A percentile compares a stretch with the other conserved stretches of the same genome.
phyloP scores from a whole-genome alignment of 768 basidiomycete genomes.

The Lentinula boryana region DNA sequence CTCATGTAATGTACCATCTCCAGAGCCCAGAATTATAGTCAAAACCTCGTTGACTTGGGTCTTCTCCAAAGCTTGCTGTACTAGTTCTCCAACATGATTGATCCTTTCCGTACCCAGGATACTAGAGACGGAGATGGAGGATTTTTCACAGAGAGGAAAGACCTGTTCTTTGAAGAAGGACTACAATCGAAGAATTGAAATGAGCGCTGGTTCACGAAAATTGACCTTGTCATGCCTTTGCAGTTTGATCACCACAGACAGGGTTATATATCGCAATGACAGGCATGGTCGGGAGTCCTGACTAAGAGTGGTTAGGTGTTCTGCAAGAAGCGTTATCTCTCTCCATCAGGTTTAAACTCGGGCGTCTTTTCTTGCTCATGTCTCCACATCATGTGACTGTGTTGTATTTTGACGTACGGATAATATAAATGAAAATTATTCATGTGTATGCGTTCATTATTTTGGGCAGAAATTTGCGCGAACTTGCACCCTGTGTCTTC shows the following conservation, averaged over 20 bases:
- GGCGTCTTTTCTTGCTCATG: too few relatives aligned
- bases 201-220: neutral
- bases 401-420: too few relatives aligned
- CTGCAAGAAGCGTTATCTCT: too few relatives aligned
- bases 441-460: too few relatives aligned
- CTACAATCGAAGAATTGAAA: slow-evolving; percentile 8
- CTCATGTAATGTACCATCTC: slow-evolving; percentile 92
- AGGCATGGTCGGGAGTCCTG: neutral
- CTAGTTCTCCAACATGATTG: slow-evolving; percentile 49
- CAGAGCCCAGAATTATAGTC: slow-evolving; percentile 64
- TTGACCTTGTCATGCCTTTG: slow-evolving; percentile 24
- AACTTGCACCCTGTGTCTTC: too few relatives aligned
- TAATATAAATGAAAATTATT: too few relatives aligned
- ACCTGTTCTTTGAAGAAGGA: slow-evolving; percentile 55
- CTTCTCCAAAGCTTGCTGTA: slow-evolving; percentile 33
- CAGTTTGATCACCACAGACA: slow-evolving; percentile 56
- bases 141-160: slow-evolving; percentile 51
- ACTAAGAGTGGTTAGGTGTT: too few relatives aligned
- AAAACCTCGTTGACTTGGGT: slow-evolving; percentile 15
- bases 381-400: too few relatives aligned
- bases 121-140: slow-evolving; percentile 31
- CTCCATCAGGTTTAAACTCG: too few relatives aligned
- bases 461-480: too few relatives aligned
- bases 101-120: slow-evolving; percentile 41
- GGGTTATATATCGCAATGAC: slow-evolving; percentile 69